A percentile compares a stretch with the other conserved stretches of the same genome.
Conservation (phyloP, 371 early-diverging fungal species). For the Circinella minor region DNA sequence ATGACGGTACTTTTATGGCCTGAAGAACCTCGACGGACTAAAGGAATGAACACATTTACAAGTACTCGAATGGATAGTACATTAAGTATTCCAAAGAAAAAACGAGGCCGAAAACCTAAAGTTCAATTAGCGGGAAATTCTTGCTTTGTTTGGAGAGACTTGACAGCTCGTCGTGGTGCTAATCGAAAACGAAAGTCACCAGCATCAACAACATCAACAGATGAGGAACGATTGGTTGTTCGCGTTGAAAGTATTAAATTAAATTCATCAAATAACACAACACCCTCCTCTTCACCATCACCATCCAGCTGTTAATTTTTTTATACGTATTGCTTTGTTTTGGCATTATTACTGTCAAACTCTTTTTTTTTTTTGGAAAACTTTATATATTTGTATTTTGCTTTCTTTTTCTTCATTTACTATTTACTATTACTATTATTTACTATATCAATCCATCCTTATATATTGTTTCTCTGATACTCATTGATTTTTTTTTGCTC, state of each 20-base stretch:
- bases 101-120: conserved; percentile 54
- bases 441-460: too few relatives aligned
- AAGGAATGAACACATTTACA: conserved; percentile 39
- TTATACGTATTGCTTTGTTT: not conserved
- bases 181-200: conserved; percentile 20
- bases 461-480: too few relatives aligned
- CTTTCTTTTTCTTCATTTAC: too few relatives aligned
- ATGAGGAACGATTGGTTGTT: conserved; percentile 11
- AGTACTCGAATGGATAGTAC: conserved; percentile 44
- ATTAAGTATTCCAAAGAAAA: conserved; percentile 49
- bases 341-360: too few relatives aligned
- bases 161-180: conserved; percentile 41
- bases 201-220: not conserved
- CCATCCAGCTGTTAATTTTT: not conserved
- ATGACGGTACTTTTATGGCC: conserved; percentile 21
- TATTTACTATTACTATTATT: too few relatives aligned
- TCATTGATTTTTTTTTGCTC: too few relatives aligned
- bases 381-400: too few relatives aligned
- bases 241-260: conserved; percentile 9
- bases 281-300: too few relatives aligned
- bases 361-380: too few relatives aligned
- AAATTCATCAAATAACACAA: not conserved
- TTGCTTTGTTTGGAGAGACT: conserved; percentile 56
- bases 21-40: conserved; percentile 15
- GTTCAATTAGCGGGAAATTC: conserved; percentile 50